phyloP scores from a whole-genome alignment of 257 asterid genomes.

The Petunia axillaris region DNA sequence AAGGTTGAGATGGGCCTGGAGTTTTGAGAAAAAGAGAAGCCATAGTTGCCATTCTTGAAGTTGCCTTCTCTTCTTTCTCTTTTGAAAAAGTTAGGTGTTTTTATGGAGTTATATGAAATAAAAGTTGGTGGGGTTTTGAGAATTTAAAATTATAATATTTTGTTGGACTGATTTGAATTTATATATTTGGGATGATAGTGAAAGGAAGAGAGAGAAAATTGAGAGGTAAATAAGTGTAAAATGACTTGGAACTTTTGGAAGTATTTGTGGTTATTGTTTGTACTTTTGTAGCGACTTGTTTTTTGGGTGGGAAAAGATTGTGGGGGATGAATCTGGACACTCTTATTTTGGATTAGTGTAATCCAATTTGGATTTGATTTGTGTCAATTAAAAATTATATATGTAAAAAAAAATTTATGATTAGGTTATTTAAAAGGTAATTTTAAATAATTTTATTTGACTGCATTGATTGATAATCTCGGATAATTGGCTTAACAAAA shows the following conservation, averaged over 20 bases:
- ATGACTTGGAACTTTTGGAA: conserved; percentile 5
- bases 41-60: conserved; percentile 60
- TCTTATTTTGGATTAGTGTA: conserved; percentile 20
- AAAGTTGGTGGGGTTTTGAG: conserved; percentile 29
- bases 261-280: background rate
- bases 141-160: background rate
- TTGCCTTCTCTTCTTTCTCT: conserved; percentile 25
- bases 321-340: conserved; percentile 73
- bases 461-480: no score
- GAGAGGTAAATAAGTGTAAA: background rate
- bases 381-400: no score
- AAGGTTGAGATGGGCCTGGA: conserved; percentile 31
- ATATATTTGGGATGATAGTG: conserved; percentile 16
- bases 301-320: background rate
- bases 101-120: conserved; percentile 37
- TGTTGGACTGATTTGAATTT: background rate
- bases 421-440: no score
- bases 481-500: no score
- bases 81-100: background rate
- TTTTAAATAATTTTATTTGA: no score
- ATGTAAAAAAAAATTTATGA: no score
- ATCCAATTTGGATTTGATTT: background rate
- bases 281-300: background rate
- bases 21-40: conserved; percentile 66
- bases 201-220: background rate